Evolutionary conservation across 176 grass and related monocot species (phyloP), one percentile per base, ranked within the genome.

Genomic region (Cenchrus purpureus): DNA sequence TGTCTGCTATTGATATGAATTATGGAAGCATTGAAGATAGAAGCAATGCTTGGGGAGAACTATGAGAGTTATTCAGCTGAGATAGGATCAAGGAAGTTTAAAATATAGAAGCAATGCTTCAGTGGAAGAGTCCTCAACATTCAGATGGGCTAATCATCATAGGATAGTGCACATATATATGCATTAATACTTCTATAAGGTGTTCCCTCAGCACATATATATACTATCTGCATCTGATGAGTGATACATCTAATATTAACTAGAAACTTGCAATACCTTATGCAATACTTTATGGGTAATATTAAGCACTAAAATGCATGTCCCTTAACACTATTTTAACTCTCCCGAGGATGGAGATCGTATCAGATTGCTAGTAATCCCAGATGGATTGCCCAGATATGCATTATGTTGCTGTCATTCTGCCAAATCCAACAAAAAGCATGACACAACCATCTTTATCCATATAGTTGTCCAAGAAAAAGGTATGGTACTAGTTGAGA

Each of bases 1-100:
- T 54, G 65, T 40, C 20, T 81, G 49, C 79, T 81, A 37, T 51
- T 15, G 11, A 42, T 54, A 43, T 42, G 62, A 72, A 56, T 70
- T 12, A 71, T 14, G 14, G 13, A 67, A 67, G 20, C 12, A 53
- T 19, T 4, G 37, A 65, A 20, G 16, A 65, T 58, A 22, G 37
- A 74, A 9, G 6, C 46, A 65, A 42, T 48, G 12, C 50, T 55
- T 9, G 15, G 37, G 31, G 54, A 46, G 4, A 67, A 44, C 59
- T 63, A 8, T 56, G 10, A 49, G 29, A 56, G 31, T 34, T 59
- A 48, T 37, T 12, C 19, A 46, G 58, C 40, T 45, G 45, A 20
- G 12, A 40, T 57, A 57, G 68, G 51, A 58, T n/a, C 12, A 49
- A 31, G 22, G 5, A 73, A 61, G 15, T 60, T 6, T 46, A 1